Percentiles rank a stretch among this genome's conserved stretches.
These are phyloP conservation scores for Botrytis medusae DNA, from an alignment of 2,329 filamentous ascomycete genomes.

Conservation along the genomic window DNA sequence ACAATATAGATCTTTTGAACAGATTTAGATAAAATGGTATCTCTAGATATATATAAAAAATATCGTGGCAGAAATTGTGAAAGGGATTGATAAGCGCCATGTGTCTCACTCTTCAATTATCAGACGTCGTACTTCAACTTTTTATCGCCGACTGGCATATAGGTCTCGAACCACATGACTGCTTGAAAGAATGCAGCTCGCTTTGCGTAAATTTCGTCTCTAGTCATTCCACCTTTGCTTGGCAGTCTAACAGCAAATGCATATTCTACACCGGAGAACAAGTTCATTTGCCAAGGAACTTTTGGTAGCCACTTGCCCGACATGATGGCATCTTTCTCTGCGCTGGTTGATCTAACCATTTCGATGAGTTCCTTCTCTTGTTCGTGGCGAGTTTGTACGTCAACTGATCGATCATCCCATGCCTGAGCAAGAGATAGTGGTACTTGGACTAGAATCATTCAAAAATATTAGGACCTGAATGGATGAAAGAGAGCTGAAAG, in stretches of 20 bases:
- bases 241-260: neutral
- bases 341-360: neutral
- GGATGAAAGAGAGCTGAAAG: neutral
- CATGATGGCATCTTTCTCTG: neutral
- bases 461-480: neutral
- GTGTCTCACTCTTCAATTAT: neutral
- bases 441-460: neutral
- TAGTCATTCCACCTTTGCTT: neutral
- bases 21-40: neutral
- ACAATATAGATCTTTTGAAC: neutral
- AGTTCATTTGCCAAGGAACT: neutral
- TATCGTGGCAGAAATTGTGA: neutral
- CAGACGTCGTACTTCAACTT: neutral
- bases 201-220: slow-evolving; percentile 3
- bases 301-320: neutral
- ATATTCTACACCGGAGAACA: neutral
- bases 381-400: neutral
- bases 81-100: too few species aligned
- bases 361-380: neutral
- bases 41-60: neutral
- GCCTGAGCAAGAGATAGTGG: neutral
- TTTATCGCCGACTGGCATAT: neutral
- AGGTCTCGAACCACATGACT: neutral
- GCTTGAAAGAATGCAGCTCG: slow-evolving; percentile 1
- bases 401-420: neutral